Base-by-base conservation (phyloP, 345 rosid genomes). In the Rhodomyrtus tomentosa region DNA sequence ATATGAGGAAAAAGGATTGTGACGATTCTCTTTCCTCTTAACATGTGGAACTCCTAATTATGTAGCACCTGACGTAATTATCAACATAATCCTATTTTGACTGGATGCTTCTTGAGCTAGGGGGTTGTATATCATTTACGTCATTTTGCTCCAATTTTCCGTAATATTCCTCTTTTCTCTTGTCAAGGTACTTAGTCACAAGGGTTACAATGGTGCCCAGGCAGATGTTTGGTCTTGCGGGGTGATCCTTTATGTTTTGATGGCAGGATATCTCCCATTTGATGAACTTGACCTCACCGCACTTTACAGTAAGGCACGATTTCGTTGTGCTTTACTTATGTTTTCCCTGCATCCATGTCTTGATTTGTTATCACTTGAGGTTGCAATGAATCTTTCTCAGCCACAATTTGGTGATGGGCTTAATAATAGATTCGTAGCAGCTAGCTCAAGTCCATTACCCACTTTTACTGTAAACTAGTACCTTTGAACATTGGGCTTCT, bases 171-270 rank as follows among this genome's bases (percentile, higher is more conserved):
- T 82, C 85, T 81, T 81, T 20, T 76, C 16, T 83, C 87, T 81
- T 85, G 51, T 88, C 74, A 79, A 96, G 99, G 99, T 96, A 89
- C 97, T 96, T 79, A 87, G 97, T 90, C 99, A 95, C 91, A 96
- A 95, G 90, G 99, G 99, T 62, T 96, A 96, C 84, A 91, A 95
- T 86, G 98, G 98, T 89, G 95, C 98, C 15, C 93, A 91, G 50
- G 99, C 99, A 68, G 99, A 96, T 92, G 93, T 94, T 85, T 96
- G 99, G 98, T 96, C 99, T 25, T 96, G 98, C 85, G 99, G 99
- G 73, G 93, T 96, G 62, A 94, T 96, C 90, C 98, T 96, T 49
- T 95, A 93, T 92, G 99, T 96, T 87, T 88, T 96, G 89, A 90
- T 96, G 93, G 98, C 98, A 53, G 98, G 99, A 86, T 95, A 93